phyloP scores from a whole-genome alignment of 305 asterid species.

The Solanum hybrid region DNA sequence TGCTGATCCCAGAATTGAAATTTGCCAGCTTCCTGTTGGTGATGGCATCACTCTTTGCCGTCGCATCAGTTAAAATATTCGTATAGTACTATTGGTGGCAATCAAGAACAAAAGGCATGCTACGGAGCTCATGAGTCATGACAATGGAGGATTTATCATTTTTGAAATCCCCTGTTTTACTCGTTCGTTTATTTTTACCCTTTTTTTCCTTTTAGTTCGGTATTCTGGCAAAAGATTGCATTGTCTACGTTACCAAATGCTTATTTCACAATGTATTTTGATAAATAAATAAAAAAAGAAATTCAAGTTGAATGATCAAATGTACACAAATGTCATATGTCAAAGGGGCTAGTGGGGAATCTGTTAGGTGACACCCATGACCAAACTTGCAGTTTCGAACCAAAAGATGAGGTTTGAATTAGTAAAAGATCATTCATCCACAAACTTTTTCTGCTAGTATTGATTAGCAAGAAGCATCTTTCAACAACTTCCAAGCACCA shows the following conservation, averaged over 20 bases:
- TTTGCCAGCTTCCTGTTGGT: slow-evolving; percentile 19
- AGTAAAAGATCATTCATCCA: background rate
- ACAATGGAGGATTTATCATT: background rate
- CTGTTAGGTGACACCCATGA: background rate
- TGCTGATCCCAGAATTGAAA: slow-evolving; percentile 14
- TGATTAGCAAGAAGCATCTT: background rate
- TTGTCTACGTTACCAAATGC: background rate
- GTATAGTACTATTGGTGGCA: background rate
- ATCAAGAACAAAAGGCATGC: background rate
- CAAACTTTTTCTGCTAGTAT: background rate
- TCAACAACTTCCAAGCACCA: background rate
- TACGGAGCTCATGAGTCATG: background rate
- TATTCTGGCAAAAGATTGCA: background rate
- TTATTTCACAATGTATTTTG: background rate
- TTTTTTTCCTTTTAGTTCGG: no score
- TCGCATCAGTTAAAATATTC: slow-evolving; percentile 3
- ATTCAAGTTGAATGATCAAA: background rate
- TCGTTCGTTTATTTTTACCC: background rate
- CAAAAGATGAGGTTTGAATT: background rate
- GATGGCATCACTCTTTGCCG: slow-evolving; percentile 23
- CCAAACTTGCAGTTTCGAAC: background rate
- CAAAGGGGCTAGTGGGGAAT: background rate
- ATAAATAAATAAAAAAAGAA: background rate
- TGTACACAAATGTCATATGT: background rate
- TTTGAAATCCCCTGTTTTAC: background rate